Evolutionary conservation across 768 basidiomycete genomes (phyloP).

Genomic region (Gautieria morchelliformis): DNA sequence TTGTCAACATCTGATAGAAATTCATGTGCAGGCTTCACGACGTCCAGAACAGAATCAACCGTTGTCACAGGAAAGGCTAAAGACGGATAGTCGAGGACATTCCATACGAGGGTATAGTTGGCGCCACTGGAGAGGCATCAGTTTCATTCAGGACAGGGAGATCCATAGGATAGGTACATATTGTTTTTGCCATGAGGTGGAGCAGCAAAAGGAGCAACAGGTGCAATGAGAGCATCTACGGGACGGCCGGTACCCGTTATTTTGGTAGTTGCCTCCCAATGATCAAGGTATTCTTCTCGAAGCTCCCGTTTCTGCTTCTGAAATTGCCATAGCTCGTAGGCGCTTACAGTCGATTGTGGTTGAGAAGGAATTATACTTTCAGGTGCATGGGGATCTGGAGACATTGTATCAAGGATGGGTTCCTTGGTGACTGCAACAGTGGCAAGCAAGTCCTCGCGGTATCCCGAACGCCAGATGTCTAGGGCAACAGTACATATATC

Average conservation of each 20-base stretch:
- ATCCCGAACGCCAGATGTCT: slow-evolving; percentile 37
- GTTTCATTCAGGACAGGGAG: slow-evolving; percentile 6
- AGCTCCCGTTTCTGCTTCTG: slow-evolving; percentile 42
- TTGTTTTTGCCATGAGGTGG: slow-evolving; percentile 49
- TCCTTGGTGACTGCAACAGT: slow-evolving; percentile 36
- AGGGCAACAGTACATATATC: slow-evolving; percentile 18
- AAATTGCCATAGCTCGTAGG: slow-evolving; percentile 44
- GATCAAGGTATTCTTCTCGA: slow-evolving; percentile 47
- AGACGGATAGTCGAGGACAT: slow-evolving; percentile 53
- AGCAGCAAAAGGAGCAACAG: slow-evolving; percentile 51
- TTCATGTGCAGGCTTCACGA: slow-evolving; percentile 30
- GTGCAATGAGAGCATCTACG: slow-evolving; percentile 65
- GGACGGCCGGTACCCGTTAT: slow-evolving; percentile 60
- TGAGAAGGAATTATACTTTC: slow-evolving; percentile 14
- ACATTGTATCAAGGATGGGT: slow-evolving; percentile 44
- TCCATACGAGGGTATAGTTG: slow-evolving; percentile 57
- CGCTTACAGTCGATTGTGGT: slow-evolving; percentile 21
- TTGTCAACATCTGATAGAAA: slow-evolving; percentile 43
- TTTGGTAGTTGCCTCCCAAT: slow-evolving; percentile 47
- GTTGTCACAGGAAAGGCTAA: slow-evolving; percentile 56
- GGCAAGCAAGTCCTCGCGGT: slow-evolving; percentile 35
- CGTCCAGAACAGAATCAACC: slow-evolving; percentile 47
- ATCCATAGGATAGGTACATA: slow-evolving; percentile 23
- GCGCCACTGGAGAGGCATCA: slow-evolving; percentile 26
- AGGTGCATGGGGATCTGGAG: slow-evolving; percentile 15